Evolutionary conservation across 2,329 filamentous ascomycete genomes (phyloP).

Genomic region (Fusarium sp.): DNA sequence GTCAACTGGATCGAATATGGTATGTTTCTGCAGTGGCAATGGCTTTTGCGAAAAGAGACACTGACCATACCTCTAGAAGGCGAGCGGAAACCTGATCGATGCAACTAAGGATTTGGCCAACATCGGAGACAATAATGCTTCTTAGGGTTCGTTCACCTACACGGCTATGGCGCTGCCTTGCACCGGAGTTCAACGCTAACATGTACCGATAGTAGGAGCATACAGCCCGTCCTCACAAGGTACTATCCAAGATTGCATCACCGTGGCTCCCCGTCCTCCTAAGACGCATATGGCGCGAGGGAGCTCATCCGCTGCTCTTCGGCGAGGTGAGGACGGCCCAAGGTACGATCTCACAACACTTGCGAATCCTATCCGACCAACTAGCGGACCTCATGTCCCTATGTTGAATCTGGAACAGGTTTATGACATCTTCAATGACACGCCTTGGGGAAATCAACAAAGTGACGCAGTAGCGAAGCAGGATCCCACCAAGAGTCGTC

Average conservation of each 20-base stretch:
- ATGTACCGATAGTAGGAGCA: slow-evolving; percentile 1
- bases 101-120: background rate
- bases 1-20: background rate
- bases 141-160: slow-evolving; percentile 10
- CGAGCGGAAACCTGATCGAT: background rate
- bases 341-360: slow-evolving; percentile 7
- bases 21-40: background rate
- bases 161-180: background rate
- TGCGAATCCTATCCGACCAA: background rate
- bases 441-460: background rate
- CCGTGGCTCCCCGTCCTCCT: background rate
- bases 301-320: background rate
- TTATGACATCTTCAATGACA: background rate
- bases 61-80: background rate
- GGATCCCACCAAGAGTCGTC: background rate
- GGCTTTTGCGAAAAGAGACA: background rate
- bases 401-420: background rate
- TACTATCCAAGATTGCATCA: background rate
- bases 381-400: background rate
- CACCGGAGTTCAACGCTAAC: background rate
- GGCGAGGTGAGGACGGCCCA: background rate
- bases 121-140: background rate
- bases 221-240: background rate
- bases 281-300: background rate
- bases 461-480: background rate